Evolutionary conservation across 23 red algal genomes (phyloP), one percentile per base, ranked within the genome.

Genomic region (Chondrus crispus): DNA sequence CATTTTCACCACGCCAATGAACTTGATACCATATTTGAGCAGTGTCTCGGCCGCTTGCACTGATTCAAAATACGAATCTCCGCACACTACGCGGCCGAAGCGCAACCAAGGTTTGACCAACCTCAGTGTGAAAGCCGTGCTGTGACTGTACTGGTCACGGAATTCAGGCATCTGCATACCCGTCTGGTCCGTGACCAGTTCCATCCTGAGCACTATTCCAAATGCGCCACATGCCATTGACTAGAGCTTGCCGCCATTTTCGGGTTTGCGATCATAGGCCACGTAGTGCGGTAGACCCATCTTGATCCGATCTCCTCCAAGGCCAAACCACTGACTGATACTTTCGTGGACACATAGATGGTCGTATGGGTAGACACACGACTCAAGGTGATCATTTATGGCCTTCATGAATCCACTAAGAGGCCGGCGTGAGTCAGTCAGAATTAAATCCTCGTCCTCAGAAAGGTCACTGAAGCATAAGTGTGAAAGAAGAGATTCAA

Each of bases 1-100:
- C 43, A 52, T 37, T 82, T 46, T 82, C 48, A 37, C 77, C 20
- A 82, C 77, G 48, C 77, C 77, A 58, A 82, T 82, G 32, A 82
- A 82, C 22, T 46, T 37, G 16, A 82, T 37, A 24, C 45, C 77
- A n/a, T 58, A 47, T 46, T 55, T 82, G 19, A 52, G 18, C 22
- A 82, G 77, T 32, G 39, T n/a, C 20, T 47, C n/a, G 22, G 77
- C 77, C 20, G 77, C 35, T 35, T 37, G 39, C 29, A 82, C 77
- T 18, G 24, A 58, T 18, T 36, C 77, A 32, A 82, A 82, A 46
- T 82, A 82, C 18, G 77, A 82, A 46, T 82, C 77, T 54, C 38
- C 77, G 19, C 22, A 48, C 19, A 82, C 77, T 35, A 82, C 48
- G 32, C 77, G 77, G 24, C 9, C 28, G 22, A n/a, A 51, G 22